Evolutionary conservation across 331 rosid genomes (phyloP).

Genomic region (Pyracantha coccinea): DNA sequence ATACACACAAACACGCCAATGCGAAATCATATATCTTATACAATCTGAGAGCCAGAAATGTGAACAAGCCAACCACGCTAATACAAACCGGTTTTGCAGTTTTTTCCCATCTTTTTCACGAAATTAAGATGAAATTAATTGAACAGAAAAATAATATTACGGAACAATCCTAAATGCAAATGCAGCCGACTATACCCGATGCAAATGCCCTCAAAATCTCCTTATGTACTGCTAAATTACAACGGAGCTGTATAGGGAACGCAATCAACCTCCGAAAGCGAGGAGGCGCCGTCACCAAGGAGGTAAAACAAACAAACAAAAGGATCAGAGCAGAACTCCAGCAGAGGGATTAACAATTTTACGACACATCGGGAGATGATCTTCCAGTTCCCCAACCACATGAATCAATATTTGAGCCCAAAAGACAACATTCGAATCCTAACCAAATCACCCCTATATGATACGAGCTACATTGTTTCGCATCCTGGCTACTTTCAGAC

Average conservation of each 20-base stretch:
- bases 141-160: neutral
- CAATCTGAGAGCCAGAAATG: neutral
- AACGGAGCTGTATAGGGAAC: constrained; percentile 22
- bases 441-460: constrained; percentile 9
- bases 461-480: constrained; percentile 19
- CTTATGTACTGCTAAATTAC: constrained; percentile 35
- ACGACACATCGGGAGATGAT: neutral
- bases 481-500: constrained; percentile 12
- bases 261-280: constrained; percentile 17
- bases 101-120: neutral
- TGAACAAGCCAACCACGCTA: neutral
- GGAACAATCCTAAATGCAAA: constrained; percentile 2
- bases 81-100: constrained; percentile 5
- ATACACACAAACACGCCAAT: neutral
- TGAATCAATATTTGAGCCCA: constrained; percentile 16
- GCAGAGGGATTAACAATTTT: neutral
- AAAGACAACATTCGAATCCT: constrained; percentile 5
- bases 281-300: constrained; percentile 11
- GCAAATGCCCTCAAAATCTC: constrained; percentile 37
- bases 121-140: neutral
- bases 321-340: neutral
- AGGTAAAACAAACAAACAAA: neutral
- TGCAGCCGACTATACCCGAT: constrained; percentile 24
- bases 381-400: constrained; percentile 12
- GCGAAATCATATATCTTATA: neutral